Percentiles rank a stretch among this genome's conserved stretches.
These are phyloP conservation scores for Isatis lusitanica DNA, from an alignment of 441 rosid genomes.

Conservation along the genomic window DNA sequence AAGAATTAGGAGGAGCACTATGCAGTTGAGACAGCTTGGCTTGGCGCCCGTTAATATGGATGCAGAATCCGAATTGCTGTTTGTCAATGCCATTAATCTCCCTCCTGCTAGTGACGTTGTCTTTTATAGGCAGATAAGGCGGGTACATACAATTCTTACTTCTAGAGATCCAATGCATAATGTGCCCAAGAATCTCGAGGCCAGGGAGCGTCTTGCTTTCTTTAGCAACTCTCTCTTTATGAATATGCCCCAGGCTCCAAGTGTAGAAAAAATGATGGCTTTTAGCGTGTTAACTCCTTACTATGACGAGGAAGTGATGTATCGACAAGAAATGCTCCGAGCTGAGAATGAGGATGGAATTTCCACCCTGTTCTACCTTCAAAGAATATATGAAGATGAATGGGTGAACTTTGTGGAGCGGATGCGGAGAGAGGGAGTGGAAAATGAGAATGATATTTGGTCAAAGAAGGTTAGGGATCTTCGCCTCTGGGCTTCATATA, in stretches of 20 bases:
- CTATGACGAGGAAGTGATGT: conserved; percentile 67
- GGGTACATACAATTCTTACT: conserved; percentile 61
- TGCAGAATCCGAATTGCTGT: conserved; percentile 46
- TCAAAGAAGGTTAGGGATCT: conserved; percentile 61
- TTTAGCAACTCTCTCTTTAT: conserved; percentile 70
- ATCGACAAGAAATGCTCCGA: conserved; percentile 53
- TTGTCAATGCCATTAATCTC: conserved; percentile 54
- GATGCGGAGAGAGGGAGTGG: conserved; percentile 64
- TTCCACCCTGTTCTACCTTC: conserved; percentile 63
- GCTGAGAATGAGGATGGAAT: conserved; percentile 72
- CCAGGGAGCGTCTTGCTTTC: conserved; percentile 67
- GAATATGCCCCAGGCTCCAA: conserved; percentile 69
- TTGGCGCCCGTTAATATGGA: conserved; percentile 46
- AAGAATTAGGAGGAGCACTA: conserved; percentile 38
- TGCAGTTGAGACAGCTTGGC: conserved; percentile 50
- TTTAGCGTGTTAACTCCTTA: conserved; percentile 72
- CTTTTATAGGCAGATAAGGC: conserved; percentile 59
- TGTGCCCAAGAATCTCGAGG: conserved; percentile 63
- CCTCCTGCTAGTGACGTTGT: conserved; percentile 46
- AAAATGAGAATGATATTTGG: conserved; percentile 54
- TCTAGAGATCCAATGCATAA: conserved; percentile 62
- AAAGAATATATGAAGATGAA: conserved; percentile 60
- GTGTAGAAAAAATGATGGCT: conserved; percentile 71
- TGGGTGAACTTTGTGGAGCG: conserved; percentile 71
- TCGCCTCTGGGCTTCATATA: conserved; percentile 86